Conservation (phyloP, 2,329 filamentous ascomycete species). For the Colletotrichum sp. region DNA sequence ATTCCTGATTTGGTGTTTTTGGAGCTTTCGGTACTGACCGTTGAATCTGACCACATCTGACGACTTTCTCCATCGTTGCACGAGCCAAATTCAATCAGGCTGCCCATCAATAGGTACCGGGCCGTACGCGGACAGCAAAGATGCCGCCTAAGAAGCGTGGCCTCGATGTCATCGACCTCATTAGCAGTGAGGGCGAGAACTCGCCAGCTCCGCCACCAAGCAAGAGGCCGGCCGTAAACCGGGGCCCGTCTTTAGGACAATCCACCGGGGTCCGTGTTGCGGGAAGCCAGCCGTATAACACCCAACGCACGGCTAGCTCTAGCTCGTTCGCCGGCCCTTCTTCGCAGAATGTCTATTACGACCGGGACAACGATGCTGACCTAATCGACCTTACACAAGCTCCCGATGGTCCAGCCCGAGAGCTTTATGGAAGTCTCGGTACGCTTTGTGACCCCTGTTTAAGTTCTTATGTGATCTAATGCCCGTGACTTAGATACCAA, state of each 20-base stretch:
- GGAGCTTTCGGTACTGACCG: conserved; percentile 9
- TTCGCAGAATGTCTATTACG: conserved; percentile 14
- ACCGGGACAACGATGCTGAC: conserved; percentile 43
- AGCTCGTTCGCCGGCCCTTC: conserved; percentile 3
- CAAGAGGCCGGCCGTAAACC: background rate
- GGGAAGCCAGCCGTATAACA: background rate
- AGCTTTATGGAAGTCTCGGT: conserved; percentile 54
- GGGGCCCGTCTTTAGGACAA: background rate
- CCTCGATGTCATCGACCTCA: conserved; percentile 44
- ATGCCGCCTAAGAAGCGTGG: conserved; percentile 36
- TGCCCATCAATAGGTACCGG: background rate
- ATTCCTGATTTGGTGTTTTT: background rate
- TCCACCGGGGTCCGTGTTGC: conserved; percentile 21
- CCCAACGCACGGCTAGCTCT: background rate
- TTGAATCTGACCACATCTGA: background rate
- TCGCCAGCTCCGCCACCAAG: background rate
- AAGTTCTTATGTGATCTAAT: background rate
- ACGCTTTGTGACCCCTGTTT: conserved; percentile 7
- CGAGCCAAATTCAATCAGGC: background rate
- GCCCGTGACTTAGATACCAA: conserved; percentile 40
- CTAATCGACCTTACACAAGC: conserved; percentile 48
- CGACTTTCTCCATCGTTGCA: background rate
- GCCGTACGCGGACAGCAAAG: background rate
- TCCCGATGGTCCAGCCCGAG: conserved; percentile 41
- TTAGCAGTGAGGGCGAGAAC: conserved; percentile 34